Conservation (phyloP, 306 rosid species). For the Abrus pulchellus region DNA sequence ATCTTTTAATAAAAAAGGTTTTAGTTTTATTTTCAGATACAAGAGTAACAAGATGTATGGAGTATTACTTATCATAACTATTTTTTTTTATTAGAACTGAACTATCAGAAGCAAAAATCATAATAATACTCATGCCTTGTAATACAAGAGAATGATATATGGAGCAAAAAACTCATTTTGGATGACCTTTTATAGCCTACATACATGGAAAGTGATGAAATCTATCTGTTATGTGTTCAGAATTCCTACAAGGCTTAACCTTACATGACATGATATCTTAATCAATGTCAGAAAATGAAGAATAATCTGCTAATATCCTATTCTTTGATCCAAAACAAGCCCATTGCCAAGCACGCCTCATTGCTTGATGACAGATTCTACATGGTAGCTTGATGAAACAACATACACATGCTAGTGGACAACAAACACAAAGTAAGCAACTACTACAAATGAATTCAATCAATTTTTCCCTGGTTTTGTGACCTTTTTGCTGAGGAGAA, state of each 20-base stretch:
- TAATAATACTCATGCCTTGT: constrained; percentile 6
- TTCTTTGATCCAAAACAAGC: constrained; percentile 53
- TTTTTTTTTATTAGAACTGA: neutral
- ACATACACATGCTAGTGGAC: constrained; percentile 61
- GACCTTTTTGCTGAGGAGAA: constrained; percentile 39
- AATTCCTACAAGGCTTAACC: constrained; percentile 34
- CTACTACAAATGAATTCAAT: constrained; percentile 58
- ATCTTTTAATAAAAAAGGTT: no score
- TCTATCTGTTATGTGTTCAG: constrained; percentile 29
- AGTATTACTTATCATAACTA: neutral
- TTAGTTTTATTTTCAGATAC: no score
- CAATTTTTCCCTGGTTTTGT: constrained; percentile 48
- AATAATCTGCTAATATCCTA: constrained; percentile 54
- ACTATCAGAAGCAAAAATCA: constrained; percentile 27
- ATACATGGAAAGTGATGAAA: neutral
- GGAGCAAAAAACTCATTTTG: neutral
- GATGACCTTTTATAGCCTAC: constrained; percentile 10
- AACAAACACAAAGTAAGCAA: constrained; percentile 63
- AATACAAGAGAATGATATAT: neutral
- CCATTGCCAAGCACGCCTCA: constrained; percentile 50
- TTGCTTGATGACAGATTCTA: constrained; percentile 54
- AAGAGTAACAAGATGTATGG: neutral
- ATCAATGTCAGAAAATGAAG: constrained; percentile 80
- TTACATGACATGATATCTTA: constrained; percentile 43
- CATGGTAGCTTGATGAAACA: constrained; percentile 69